A percentile compares a stretch with the other conserved stretches of the same genome.
These are phyloP conservation scores for Jasminum sambac DNA, from an alignment of 257 asterid genomes.

Conservation along the genomic window DNA sequence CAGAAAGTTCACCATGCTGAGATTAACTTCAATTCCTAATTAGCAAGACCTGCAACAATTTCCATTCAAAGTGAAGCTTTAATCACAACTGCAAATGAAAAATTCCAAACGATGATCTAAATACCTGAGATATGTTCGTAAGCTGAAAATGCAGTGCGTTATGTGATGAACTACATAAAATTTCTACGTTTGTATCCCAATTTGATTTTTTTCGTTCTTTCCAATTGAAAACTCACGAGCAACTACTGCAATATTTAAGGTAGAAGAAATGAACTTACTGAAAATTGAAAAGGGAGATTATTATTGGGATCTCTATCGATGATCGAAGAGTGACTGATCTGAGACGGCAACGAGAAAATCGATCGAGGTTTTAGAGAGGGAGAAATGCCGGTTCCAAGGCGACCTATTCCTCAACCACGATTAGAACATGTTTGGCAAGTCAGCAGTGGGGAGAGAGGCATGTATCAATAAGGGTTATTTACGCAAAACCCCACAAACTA, in stretches of 20 bases:
- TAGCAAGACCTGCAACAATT: constrained; percentile 27
- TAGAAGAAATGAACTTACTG: constrained; percentile 23
- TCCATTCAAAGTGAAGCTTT: constrained; percentile 30
- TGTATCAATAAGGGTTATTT: too few relatives aligned
- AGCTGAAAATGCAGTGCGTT: constrained; percentile 26
- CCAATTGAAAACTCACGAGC: constrained; percentile 5
- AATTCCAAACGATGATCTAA: constrained; percentile 28
- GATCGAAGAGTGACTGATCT: constrained; percentile 30
- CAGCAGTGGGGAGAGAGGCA: too few relatives aligned
- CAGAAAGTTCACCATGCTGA: constrained; percentile 39
- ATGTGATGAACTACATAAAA: neutral
- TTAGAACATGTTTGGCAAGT: neutral
- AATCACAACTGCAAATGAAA: constrained; percentile 22
- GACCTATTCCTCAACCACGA: constrained; percentile 19
- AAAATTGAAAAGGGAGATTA: neutral
- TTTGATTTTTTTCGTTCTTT: constrained; percentile 8
- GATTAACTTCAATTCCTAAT: constrained; percentile 28
- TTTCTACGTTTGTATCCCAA: constrained; percentile 31
- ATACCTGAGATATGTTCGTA: constrained; percentile 10
- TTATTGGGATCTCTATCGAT: constrained; percentile 14
- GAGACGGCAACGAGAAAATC: constrained; percentile 30
- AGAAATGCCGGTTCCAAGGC: constrained; percentile 26
- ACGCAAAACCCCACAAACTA: too few relatives aligned
- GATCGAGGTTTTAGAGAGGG: constrained; percentile 26
- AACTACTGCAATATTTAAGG: neutral